Evolutionary conservation across 139 green algal species (phyloP).

Genomic region (Chlamydomonas sp.): DNA sequence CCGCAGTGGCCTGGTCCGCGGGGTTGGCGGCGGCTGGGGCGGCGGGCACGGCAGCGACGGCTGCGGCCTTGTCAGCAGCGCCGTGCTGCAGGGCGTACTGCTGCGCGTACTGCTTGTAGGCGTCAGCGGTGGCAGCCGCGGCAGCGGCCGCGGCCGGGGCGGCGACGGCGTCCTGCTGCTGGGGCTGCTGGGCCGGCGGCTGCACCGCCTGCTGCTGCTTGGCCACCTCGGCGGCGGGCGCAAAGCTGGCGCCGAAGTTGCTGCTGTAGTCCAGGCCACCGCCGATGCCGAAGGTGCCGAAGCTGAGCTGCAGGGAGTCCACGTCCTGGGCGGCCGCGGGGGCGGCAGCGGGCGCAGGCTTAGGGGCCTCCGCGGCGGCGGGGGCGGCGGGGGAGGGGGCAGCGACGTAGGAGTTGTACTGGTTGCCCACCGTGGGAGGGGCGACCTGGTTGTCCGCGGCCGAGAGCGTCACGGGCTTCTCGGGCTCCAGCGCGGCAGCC

Average conservation of each 20-base stretch:
- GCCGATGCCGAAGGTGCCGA: conserved; percentile 51
- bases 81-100: conserved; percentile 24
- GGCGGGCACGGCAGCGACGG: not conserved
- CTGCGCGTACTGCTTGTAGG: conserved; percentile 21
- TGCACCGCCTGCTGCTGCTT: not conserved
- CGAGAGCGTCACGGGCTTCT: conserved; percentile 34
- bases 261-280: conserved; percentile 17
- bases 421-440: conserved; percentile 7
- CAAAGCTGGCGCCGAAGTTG: conserved; percentile 50
- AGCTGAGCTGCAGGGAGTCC: conserved; percentile 48
- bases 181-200: conserved; percentile 2
- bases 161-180: not conserved
- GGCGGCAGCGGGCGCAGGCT: conserved; percentile 7
- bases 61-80: conserved; percentile 9
- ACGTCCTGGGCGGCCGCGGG: conserved; percentile 19
- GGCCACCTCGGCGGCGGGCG: not conserved
- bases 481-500: not conserved
- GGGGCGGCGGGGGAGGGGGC: not conserved
- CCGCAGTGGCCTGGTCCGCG: conserved; percentile 1
- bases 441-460: conserved; percentile 41
- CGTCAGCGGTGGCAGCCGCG: not conserved
- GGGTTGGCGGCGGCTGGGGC: not conserved
- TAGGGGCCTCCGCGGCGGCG: not conserved
- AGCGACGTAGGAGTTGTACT: conserved; percentile 25
- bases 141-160: conserved; percentile 8